Evolutionary conservation across 202 grass and related monocot species (phyloP).

Genomic region (Tripidium arundinaceum): DNA sequence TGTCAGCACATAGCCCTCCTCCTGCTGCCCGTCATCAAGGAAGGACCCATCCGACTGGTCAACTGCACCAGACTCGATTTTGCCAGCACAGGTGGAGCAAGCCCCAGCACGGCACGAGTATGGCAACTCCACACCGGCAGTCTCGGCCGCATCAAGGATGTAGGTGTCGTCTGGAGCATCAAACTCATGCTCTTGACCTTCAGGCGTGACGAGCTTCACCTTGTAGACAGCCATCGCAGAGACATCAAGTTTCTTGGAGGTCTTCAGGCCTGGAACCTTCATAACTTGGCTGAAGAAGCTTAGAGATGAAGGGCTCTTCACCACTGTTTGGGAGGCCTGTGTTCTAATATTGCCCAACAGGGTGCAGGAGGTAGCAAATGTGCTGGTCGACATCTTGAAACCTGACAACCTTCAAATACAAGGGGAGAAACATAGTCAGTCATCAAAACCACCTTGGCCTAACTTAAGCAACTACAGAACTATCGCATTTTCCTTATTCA

Average conservation of each 20-base stretch:
- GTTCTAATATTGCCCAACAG: conserved; percentile 45
- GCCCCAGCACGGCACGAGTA: conserved; percentile 84
- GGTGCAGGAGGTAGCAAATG: conserved; percentile 37
- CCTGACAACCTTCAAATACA: not conserved
- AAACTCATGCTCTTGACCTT: conserved; percentile 61
- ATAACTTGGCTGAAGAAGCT: conserved; percentile 39
- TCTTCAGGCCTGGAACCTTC: conserved; percentile 38
- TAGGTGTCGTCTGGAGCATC: conserved; percentile 81
- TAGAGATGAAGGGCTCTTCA: conserved; percentile 36
- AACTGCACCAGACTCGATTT: conserved; percentile 43
- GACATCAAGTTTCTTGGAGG: conserved; percentile 42
- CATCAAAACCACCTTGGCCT: not conserved
- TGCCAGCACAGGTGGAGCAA: conserved; percentile 78
- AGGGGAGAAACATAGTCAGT: conserved; percentile 1
- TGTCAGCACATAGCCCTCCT: conserved; percentile 71
- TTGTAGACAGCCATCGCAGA: conserved; percentile 72
- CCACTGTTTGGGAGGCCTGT: not conserved
- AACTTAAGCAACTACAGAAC: not conserved
- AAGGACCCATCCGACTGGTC: conserved; percentile 93
- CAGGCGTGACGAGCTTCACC: conserved; percentile 61
- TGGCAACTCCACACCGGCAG: conserved; percentile 66
- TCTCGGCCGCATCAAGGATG: conserved; percentile 75
- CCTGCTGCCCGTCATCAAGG: conserved; percentile 69
- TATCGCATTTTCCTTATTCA: not conserved
- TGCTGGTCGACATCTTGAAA: conserved; percentile 56